Percentiles rank a stretch among this genome's conserved stretches.
phyloP scores from a whole-genome alignment of 2,329 filamentous ascomycete species.

The Beauveria rudraprayagi region DNA sequence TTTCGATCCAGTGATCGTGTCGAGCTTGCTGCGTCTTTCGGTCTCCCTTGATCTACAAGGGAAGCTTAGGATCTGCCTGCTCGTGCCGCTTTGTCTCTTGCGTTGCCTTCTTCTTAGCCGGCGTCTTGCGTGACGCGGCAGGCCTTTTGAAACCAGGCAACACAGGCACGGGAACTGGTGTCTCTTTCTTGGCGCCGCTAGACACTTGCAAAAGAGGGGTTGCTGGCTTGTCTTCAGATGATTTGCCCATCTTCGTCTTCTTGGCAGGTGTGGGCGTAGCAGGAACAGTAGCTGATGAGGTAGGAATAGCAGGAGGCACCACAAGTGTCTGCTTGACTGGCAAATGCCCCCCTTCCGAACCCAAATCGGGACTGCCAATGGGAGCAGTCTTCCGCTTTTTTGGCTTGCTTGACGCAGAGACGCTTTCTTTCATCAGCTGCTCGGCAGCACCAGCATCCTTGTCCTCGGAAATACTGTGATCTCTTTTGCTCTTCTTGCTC shows the following conservation, averaged over 20 bases:
- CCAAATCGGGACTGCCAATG: conserved; percentile 26
- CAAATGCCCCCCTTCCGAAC: conserved; percentile 21
- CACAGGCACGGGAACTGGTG: conserved; percentile 25
- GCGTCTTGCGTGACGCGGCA: not conserved
- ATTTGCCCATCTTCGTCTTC: conserved; percentile 1
- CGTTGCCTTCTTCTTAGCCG: conserved; percentile 23
- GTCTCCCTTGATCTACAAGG: not conserved
- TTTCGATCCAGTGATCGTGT: too few species aligned
- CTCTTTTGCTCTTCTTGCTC: conserved; percentile 24
- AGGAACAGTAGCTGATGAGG: conserved; percentile 12
- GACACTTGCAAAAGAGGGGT: not conserved
- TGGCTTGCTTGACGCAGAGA: conserved; percentile 31
- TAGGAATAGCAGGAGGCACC: conserved; percentile 24
- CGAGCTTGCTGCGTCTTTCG: not conserved
- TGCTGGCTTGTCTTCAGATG: not conserved
- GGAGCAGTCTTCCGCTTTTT: conserved; percentile 31
- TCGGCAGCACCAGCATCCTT: conserved; percentile 27
- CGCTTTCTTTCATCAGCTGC: conserved; percentile 27
- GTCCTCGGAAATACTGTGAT: conserved; percentile 30
- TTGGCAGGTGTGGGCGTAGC: conserved; percentile 8
- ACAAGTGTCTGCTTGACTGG: conserved; percentile 27
- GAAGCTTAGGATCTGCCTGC: not conserved
- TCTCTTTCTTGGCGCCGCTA: conserved; percentile 16
- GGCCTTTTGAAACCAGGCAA: conserved; percentile 18
- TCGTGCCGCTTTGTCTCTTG: conserved; percentile 16